These are phyloP conservation scores for Trametes meyenii DNA, from an alignment of 768 basidiomycete genomes.

Conservation along the genomic window DNA sequence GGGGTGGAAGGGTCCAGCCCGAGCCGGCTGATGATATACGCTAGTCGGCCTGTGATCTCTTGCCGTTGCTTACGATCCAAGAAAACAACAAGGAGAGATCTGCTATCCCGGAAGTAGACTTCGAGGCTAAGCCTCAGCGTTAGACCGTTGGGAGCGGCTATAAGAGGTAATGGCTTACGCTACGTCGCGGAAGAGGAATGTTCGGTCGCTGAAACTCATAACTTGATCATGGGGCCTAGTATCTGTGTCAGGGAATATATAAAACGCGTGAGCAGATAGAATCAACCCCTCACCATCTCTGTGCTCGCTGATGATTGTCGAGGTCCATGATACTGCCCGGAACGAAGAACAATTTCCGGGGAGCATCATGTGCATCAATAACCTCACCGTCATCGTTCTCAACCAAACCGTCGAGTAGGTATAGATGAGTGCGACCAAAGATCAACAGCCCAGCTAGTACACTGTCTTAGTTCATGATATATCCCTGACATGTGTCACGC, in stretches of 20 bases:
- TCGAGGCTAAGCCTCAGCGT: slow-evolving; percentile 59
- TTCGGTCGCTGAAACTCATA: slow-evolving; percentile 74
- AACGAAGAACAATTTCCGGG: slow-evolving; percentile 77
- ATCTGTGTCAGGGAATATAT: background rate
- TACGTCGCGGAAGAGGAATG: slow-evolving; percentile 89
- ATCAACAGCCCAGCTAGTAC: slow-evolving; percentile 81
- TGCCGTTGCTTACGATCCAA: slow-evolving; percentile 66
- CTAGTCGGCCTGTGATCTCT: slow-evolving; percentile 57
- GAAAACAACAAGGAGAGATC: slow-evolving; percentile 85
- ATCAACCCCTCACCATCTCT: slow-evolving; percentile 66
- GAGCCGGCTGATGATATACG: slow-evolving; percentile 46
- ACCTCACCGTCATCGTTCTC: slow-evolving; percentile 87
- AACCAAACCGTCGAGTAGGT: slow-evolving; percentile 89
- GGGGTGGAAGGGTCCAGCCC: slow-evolving; percentile 43
- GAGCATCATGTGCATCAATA: slow-evolving; percentile 85
- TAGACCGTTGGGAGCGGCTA: background rate
- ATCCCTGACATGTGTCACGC: slow-evolving; percentile 30
- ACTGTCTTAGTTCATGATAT: background rate
- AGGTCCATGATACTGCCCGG: slow-evolving; percentile 84
- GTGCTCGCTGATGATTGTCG: slow-evolving; percentile 77
- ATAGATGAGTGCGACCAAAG: slow-evolving; percentile 81
- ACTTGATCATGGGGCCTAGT: slow-evolving; percentile 80
- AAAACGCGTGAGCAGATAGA: too few species aligned
- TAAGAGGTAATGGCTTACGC: slow-evolving; percentile 55
- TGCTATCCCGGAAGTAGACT: slow-evolving; percentile 91